These are phyloP conservation scores for Fusarium hainanense DNA, from an alignment of 2,329 filamentous ascomycete species.

Conservation along the genomic window DNA sequence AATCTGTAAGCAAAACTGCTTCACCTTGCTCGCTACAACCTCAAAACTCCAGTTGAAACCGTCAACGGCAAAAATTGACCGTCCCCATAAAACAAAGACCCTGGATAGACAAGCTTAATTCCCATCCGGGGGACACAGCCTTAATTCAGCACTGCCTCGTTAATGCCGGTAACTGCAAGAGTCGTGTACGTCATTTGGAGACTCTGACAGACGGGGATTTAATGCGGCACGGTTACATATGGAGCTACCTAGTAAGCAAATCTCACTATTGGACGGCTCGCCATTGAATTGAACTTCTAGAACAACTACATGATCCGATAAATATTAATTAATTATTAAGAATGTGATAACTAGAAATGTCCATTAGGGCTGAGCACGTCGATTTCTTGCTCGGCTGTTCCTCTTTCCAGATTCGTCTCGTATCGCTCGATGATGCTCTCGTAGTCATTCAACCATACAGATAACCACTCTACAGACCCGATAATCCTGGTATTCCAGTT, in stretches of 20 bases:
- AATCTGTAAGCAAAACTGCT: not conserved
- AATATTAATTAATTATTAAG: not conserved
- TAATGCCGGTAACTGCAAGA: conserved; percentile 8
- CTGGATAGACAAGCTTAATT: conserved; percentile 33
- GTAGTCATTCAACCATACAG: conserved; percentile 28
- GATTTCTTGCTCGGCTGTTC: conserved; percentile 27
- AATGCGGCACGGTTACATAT: not conserved
- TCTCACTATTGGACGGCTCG: not conserved
- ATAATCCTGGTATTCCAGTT: conserved; percentile 37
- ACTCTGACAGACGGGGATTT: not conserved
- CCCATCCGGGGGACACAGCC: conserved; percentile 11
- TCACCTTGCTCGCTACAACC: not conserved
- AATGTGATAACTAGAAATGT: conserved; percentile 10
- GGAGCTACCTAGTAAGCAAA: not conserved
- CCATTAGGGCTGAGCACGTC: conserved; percentile 28
- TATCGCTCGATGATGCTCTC: conserved; percentile 27
- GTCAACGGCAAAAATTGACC: conserved; percentile 33
- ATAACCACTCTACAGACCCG: conserved; percentile 32
- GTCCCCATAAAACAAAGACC: conserved; percentile 28
- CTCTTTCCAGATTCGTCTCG: conserved; percentile 29
- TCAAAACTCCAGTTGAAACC: conserved; percentile 6
- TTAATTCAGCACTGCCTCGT: conserved; percentile 6
- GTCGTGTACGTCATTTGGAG: conserved; percentile 32
- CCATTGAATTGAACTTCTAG: conserved; percentile 15
- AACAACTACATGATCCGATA: not conserved